A percentile compares a stretch with the other conserved stretches of the same genome.
phyloP scores from a whole-genome alignment of 495 filamentous ascomycete species.

The Physcia stellaris region DNA sequence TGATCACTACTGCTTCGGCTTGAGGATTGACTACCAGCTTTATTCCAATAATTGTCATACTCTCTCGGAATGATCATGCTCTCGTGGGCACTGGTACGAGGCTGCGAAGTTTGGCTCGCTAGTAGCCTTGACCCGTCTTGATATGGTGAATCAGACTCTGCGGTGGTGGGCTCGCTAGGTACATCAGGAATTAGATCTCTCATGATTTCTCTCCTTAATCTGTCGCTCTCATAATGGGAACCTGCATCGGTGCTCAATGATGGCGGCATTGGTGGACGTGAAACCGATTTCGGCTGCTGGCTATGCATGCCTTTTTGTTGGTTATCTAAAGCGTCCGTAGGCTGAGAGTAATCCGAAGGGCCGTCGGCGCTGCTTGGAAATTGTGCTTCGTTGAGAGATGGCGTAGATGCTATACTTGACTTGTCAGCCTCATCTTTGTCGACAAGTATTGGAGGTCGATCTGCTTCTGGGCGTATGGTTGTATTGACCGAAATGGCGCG shows the following conservation, averaged over 20 bases:
- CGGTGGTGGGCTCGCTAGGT: constrained; percentile 11
- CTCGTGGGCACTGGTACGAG: constrained; percentile 19
- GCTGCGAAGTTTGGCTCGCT: constrained; percentile 5
- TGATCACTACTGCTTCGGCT: constrained; percentile 15
- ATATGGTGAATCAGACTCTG: constrained; percentile 10
- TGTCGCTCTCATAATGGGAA: constrained; percentile 59
- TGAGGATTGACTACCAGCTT: constrained; percentile 3
- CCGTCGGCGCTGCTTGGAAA: not conserved
- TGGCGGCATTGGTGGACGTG: constrained; percentile 36
- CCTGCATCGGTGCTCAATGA: constrained; percentile 42
- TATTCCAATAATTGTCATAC: constrained; percentile 49
- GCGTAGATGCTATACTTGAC: constrained; percentile 4
- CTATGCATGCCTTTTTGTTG: no score
- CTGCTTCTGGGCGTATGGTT: constrained; percentile 1
- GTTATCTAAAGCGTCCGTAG: no score
- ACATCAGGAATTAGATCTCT: constrained; percentile 49
- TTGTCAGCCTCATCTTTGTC: not conserved
- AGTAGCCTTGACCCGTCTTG: constrained; percentile 5
- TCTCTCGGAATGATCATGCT: constrained; percentile 41
- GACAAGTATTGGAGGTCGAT: not conserved
- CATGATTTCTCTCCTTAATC: constrained; percentile 68
- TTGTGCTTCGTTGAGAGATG: not conserved
- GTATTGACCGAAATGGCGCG: constrained; percentile 2
- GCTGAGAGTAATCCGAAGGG: no score
- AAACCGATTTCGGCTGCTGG: no score